Evolutionary conservation across 179 eudicot genomes (phyloP).

Genomic region (Silene coronaria): DNA sequence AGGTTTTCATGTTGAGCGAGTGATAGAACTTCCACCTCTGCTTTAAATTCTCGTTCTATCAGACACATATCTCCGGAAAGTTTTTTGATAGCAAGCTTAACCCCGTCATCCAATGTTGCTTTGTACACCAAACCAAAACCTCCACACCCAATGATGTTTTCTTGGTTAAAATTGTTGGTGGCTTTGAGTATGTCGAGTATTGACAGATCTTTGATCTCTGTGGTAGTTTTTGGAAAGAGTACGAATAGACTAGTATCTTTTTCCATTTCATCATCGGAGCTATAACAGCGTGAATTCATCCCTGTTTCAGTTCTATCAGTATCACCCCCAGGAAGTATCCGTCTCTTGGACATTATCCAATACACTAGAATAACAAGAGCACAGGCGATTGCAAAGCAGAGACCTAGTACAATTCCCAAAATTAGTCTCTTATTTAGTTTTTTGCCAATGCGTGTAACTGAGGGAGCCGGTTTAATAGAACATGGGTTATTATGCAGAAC

Average conservation of each 20-base stretch:
- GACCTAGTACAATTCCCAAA: conserved; percentile 52
- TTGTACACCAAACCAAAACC: conserved; percentile 91
- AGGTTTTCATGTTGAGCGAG: conserved; percentile 77
- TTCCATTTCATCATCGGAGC: conserved; percentile 35
- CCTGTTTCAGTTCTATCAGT: conserved; percentile 39
- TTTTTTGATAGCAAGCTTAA: conserved; percentile 71
- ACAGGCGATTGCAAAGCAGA: conserved; percentile 47
- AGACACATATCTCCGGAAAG: conserved; percentile 91
- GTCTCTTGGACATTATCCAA: conserved; percentile 60
- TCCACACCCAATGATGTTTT: conserved; percentile 87
- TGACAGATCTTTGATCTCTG: conserved; percentile 53
- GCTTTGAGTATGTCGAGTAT: conserved; percentile 71
- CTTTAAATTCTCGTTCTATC: conserved; percentile 86
- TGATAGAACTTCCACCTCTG: conserved; percentile 85
- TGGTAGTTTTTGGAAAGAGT: conserved; percentile 51
- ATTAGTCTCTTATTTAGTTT: conserved; percentile 42
- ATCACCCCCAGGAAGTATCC: conserved; percentile 57
- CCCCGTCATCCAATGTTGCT: conserved; percentile 67
- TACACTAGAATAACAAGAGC: conserved; percentile 41
- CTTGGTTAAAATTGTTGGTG: conserved; percentile 79
- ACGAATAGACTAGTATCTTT: conserved; percentile 61
- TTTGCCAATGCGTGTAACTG: conserved; percentile 21
- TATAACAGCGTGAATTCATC: conserved; percentile 38
- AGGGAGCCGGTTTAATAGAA: conserved; percentile 26
- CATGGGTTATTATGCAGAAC: conserved; percentile 37